Conservation (phyloP, 2,329 filamentous ascomycete genomes). For the Ophiostoma perfectum region DNA sequence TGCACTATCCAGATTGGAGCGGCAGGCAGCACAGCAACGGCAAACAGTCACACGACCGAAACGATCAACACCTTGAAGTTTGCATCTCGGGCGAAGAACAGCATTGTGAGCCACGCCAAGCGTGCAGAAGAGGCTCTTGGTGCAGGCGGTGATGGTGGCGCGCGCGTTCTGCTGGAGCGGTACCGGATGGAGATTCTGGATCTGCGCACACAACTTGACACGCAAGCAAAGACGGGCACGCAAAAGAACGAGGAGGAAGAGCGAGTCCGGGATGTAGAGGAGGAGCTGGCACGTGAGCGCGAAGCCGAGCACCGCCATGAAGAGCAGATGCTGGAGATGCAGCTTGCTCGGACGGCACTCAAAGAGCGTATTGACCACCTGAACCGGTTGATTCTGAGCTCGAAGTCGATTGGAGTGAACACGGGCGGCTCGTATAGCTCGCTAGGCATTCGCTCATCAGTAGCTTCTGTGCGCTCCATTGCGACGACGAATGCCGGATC, state of each 20-base stretch:
- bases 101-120: constrained; percentile 94
- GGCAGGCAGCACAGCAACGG: constrained; percentile 62
- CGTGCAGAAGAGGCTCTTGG: constrained; percentile 84
- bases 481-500: constrained; percentile 53
- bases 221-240: constrained; percentile 65
- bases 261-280: constrained; percentile 57
- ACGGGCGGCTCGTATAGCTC: constrained; percentile 65
- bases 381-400: constrained; percentile 89
- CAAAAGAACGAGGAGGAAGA: constrained; percentile 55
- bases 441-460: constrained; percentile 62
- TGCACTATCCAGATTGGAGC: constrained; percentile 92
- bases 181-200: constrained; percentile 91
- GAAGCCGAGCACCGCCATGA: constrained; percentile 84
- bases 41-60: constrained; percentile 73
- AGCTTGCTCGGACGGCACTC: constrained; percentile 86
- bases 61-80: constrained; percentile 97
- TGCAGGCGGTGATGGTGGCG: constrained; percentile 74
- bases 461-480: constrained; percentile 33
- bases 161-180: constrained; percentile 80
- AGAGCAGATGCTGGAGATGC: constrained; percentile 98
- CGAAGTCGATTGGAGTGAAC: constrained; percentile 93
- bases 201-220: constrained; percentile 72
- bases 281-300: constrained; percentile 67
- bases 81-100: constrained; percentile 93
- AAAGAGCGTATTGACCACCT: constrained; percentile 97